phyloP scores from a whole-genome alignment of 2,329 filamentous ascomycete genomes.

The Xylogone sp. region DNA sequence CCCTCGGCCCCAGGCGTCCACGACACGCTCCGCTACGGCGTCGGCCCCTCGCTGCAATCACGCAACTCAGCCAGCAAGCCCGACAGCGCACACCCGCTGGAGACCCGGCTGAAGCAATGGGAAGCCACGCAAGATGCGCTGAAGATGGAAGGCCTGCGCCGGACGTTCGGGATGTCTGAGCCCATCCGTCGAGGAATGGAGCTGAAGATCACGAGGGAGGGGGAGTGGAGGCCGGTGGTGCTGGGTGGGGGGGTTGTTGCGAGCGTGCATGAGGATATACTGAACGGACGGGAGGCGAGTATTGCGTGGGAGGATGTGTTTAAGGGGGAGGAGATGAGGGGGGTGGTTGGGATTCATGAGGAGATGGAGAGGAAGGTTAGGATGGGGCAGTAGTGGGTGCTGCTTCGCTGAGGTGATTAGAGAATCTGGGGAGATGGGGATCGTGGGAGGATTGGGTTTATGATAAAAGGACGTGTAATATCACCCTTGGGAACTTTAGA shows the following conservation, averaged over 20 bases:
- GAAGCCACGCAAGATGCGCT: constrained; percentile 81
- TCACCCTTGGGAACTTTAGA: constrained; percentile 5
- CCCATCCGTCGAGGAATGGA: constrained; percentile 93
- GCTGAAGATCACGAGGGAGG: constrained; percentile 77
- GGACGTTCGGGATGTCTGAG: constrained; percentile 88
- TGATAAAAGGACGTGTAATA: constrained; percentile 15
- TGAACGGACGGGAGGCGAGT: constrained; percentile 72
- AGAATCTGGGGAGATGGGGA: constrained; percentile 2
- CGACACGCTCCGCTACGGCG: constrained; percentile 85
- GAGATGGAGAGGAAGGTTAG: constrained; percentile 92
- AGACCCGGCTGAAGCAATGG: constrained; percentile 86
- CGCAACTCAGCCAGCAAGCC: constrained; percentile 29
- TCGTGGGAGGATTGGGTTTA: neutral
- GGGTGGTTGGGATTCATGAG: constrained; percentile 72
- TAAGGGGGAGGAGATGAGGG: constrained; percentile 70
- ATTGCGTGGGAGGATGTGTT: constrained; percentile 95
- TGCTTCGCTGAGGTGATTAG: neutral
- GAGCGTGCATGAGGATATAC: constrained; percentile 82
- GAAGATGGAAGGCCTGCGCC: constrained; percentile 84
- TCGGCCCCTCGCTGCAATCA: constrained; percentile 57
- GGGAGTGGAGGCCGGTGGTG: constrained; percentile 74
- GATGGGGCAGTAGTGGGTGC: constrained; percentile 51
- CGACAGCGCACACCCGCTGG: constrained; percentile 79
- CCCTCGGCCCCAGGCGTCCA: constrained; percentile 91
- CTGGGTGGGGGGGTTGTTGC: constrained; percentile 50